These are phyloP conservation scores for Calonectria hawksworthii DNA, from an alignment of 2,329 filamentous ascomycete genomes.

Conservation along the genomic window DNA sequence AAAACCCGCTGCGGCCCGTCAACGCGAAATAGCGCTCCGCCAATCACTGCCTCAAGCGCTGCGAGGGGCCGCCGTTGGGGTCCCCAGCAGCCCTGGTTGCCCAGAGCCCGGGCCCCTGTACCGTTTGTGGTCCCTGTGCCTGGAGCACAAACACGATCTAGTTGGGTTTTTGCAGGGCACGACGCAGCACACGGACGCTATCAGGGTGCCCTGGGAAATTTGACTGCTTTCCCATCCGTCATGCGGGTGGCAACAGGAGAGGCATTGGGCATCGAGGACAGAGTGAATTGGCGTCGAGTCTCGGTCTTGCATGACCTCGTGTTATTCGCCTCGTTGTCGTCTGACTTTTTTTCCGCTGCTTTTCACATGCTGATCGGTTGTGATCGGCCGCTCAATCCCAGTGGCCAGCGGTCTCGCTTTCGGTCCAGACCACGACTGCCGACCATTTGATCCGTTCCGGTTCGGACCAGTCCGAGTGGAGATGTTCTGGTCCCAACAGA, in stretches of 20 bases:
- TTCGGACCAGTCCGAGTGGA: background rate
- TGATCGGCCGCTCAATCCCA: background rate
- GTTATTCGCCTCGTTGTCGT: conserved; percentile 8
- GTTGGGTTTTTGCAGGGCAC: background rate
- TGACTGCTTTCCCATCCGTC: background rate
- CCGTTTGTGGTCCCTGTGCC: conserved; percentile 22
- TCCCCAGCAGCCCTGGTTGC: conserved; percentile 5
- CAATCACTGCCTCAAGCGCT: conserved; percentile 23
- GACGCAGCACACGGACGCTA: background rate
- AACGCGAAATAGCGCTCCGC: conserved; percentile 19
- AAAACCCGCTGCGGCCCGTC: conserved; percentile 24
- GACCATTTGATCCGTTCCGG: conserved; percentile 26
- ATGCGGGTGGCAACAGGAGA: background rate
- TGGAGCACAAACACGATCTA: conserved; percentile 18
- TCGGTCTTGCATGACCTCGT: background rate
- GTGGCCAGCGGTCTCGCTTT: conserved; percentile 6
- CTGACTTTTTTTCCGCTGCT: background rate
- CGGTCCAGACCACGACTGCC: background rate
- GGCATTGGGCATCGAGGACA: background rate
- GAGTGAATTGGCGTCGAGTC: background rate
- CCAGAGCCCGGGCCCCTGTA: background rate
- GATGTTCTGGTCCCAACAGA: background rate
- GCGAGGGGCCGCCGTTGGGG: conserved; percentile 4
- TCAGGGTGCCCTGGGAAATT: background rate
- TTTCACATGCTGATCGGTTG: background rate